A percentile compares a stretch with the other conserved stretches of the same genome.
Evolutionary conservation across 768 basidiomycete species (phyloP).

Genomic region (Filobasidium floriforme): DNA sequence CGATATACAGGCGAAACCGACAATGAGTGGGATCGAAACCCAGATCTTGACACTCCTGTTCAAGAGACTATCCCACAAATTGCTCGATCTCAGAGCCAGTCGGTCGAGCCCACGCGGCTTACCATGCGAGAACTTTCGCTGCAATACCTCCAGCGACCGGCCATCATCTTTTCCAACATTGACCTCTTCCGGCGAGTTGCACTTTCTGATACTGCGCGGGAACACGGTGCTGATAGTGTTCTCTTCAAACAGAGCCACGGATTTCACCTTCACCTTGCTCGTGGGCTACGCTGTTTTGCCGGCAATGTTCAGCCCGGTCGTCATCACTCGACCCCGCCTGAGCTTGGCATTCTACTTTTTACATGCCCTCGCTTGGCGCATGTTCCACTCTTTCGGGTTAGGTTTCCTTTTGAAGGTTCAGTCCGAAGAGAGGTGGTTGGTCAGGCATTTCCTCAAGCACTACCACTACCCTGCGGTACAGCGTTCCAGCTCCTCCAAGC

Average conservation of each 20-base stretch:
- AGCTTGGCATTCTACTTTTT: constrained; percentile 64
- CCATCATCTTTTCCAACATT: constrained; percentile 68
- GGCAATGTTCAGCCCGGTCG: constrained; percentile 17
- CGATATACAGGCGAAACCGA: constrained; percentile 37
- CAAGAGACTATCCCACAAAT: constrained; percentile 18
- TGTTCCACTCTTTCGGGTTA: constrained; percentile 79
- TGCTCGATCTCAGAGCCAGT: constrained; percentile 25
- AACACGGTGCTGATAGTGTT: not conserved
- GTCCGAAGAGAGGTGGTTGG: constrained; percentile 76
- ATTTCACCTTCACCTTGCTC: constrained; percentile 70
- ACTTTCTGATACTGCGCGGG: not conserved
- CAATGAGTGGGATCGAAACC: constrained; percentile 31
- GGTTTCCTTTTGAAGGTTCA: constrained; percentile 78
- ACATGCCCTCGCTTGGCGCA: constrained; percentile 77
- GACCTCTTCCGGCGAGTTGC: constrained; percentile 70
- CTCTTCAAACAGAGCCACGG: constrained; percentile 58
- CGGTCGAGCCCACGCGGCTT: not conserved
- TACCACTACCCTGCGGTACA: constrained; percentile 61
- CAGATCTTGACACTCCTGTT: constrained; percentile 28
- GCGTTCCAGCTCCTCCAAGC: constrained; percentile 4
- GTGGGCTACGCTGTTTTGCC: constrained; percentile 60
- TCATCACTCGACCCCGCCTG: constrained; percentile 49
- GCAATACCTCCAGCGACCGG: constrained; percentile 83
- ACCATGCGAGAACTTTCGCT: constrained; percentile 85
- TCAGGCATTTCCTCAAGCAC: constrained; percentile 87